Evolutionary conservation across 2,329 filamentous ascomycete species (phyloP), one percentile per base, ranked within the genome.

Genomic region (Aspergillus sp.): DNA sequence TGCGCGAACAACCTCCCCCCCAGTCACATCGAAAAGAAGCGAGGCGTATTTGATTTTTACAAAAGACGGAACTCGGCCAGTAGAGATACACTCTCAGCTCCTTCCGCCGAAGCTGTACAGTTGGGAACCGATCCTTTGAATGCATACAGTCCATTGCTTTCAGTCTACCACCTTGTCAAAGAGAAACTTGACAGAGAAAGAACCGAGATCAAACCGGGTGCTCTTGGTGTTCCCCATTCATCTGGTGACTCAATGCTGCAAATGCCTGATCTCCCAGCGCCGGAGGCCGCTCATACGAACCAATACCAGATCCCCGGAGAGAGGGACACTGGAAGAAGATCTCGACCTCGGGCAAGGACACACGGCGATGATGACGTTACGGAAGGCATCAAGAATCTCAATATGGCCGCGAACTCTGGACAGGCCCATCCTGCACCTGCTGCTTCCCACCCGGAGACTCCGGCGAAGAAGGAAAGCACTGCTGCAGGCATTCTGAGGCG

Each of bases 11-110:
- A 79, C 40, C 66, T 70, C 52, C 77, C 65, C 65, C 53, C 82
- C 62, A 64, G 77, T 63, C 58, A 79, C 49, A 63, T 83, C 11
- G 90, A 95, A 67, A 94, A 90, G 71, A 86, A 82, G 62, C 82
- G 91, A 43, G 87, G 88, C 7, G 91, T 96, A 52, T 96, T 97
- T 56, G 91, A 96, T 62, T 97, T 98, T 60, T 98, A 97, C 71
- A 96, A 95, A 69, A 79, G 93, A 53, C 81, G 90, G 46, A 96
- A 90, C 62, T 97, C 91, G 1, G 85, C 81, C 42, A 97, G 93
- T 66, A 82, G 88, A 52, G 93, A 97, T 61, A 95, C 90, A 3
- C 72, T 98, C 50, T 78, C 78, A 5, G 85, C 83, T 1, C 85
- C 88, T n/a, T 97, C 91, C 40, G 81, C 83, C 1, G 93, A 98